Evolutionary conservation across 495 filamentous ascomycete genomes (phyloP).

Genomic region (Neurospora terricola): DNA sequence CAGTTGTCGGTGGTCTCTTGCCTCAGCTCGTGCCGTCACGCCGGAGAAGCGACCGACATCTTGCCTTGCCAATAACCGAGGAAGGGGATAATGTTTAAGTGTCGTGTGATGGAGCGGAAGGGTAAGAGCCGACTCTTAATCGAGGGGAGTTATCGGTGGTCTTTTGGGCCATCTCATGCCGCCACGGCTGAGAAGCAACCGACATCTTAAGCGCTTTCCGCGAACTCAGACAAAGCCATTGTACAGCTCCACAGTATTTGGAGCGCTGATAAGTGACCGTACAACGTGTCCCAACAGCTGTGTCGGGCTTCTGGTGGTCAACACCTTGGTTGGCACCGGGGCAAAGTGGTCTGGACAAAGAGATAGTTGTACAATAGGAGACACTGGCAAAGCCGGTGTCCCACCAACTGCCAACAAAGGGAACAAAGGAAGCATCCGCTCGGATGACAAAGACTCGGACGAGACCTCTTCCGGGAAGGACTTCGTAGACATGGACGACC

Average conservation of each 20-base stretch:
- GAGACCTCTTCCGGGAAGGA: too few species aligned
- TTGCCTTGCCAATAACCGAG: background rate
- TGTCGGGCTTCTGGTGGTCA: background rate
- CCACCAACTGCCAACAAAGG: background rate
- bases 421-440: background rate
- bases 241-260: background rate
- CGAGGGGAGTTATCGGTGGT: background rate
- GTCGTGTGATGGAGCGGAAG: too few species aligned
- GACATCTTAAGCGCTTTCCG: background rate
- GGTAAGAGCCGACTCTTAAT: too few species aligned
- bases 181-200: background rate
- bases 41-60: background rate
- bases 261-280: background rate
- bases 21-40: background rate
- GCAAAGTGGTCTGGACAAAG: background rate
- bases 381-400: background rate
- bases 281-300: background rate
- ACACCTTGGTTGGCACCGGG: background rate
- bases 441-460: background rate
- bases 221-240: background rate
- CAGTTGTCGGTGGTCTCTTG: background rate
- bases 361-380: background rate
- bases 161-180: background rate
- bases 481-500: too few species aligned
- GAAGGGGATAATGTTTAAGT: too few species aligned